Percentiles rank a stretch among this genome's conserved stretches.
These are phyloP conservation scores for Alloteropsis semialata DNA, from an alignment of 176 grass and related monocot species.

Conservation along the genomic window DNA sequence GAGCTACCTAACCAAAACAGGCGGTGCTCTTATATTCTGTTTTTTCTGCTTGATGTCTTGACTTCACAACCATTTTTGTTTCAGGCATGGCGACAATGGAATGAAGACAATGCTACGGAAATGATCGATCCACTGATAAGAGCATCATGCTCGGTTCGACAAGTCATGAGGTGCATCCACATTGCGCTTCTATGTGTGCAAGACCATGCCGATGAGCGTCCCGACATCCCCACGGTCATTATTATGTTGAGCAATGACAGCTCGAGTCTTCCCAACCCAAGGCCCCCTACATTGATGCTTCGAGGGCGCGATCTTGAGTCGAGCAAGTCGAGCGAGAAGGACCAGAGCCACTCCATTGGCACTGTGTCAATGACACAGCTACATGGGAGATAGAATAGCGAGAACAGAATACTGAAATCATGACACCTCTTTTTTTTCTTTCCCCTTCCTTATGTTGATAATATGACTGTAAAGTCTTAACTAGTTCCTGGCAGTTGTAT, in stretches of 20 bases:
- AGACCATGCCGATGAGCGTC: slow-evolving; percentile 70
- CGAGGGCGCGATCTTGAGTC: slow-evolving; percentile 9
- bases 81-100: slow-evolving; percentile 85
- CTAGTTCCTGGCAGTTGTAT: no score
- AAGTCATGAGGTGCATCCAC: slow-evolving; percentile 56
- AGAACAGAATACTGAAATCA: neutral
- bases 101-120: slow-evolving; percentile 62
- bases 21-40: neutral
- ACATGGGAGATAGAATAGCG: slow-evolving; percentile 54
- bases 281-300: slow-evolving; percentile 60
- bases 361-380: slow-evolving; percentile 51
- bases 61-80: neutral
- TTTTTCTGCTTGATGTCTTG: neutral
- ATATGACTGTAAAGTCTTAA: no score
- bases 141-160: slow-evolving; percentile 28
- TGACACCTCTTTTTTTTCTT: neutral
- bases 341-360: slow-evolving; percentile 34
- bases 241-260: slow-evolving; percentile 53
- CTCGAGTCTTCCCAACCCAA: slow-evolving; percentile 42
- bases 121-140: slow-evolving; percentile 68
- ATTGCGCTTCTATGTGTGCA: slow-evolving; percentile 78
- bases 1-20: neutral
- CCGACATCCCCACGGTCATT: slow-evolving; percentile 57
- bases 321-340: slow-evolving; percentile 48
- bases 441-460: neutral